Conservation (phyloP, 768 basidiomycete genomes). For the Mrakia frigida region DNA sequence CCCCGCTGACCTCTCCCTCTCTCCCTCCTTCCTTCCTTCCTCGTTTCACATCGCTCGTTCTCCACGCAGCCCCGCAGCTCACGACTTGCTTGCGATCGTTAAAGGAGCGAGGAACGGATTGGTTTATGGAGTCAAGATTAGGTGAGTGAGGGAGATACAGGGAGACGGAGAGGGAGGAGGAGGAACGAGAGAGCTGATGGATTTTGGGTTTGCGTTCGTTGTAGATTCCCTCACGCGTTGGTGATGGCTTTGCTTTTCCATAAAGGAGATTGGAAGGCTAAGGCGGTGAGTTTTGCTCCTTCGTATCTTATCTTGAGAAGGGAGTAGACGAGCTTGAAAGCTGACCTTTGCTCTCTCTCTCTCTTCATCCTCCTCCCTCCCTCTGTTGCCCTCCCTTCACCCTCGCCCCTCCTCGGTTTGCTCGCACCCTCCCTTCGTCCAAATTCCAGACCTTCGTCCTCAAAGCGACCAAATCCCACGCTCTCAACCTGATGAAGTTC, state of each 20-base stretch:
- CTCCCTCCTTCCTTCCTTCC: not conserved
- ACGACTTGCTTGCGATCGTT: slow-evolving; percentile 84
- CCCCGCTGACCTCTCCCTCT: not conserved
- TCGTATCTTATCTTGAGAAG: not conserved
- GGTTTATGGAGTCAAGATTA: slow-evolving; percentile 59
- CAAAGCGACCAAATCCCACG: slow-evolving; percentile 67
- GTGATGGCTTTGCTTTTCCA: slow-evolving; percentile 95
- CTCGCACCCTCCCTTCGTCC: not conserved
- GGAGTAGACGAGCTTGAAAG: slow-evolving; percentile 55
- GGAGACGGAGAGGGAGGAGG: not conserved
- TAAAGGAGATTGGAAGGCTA: slow-evolving; percentile 68
- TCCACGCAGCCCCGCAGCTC: slow-evolving; percentile 58
- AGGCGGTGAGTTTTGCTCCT: slow-evolving; percentile 33
- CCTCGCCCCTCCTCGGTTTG: no score
- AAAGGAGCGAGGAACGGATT: slow-evolving; percentile 65
- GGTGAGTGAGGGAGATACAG: not conserved
- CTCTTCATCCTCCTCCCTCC: slow-evolving; percentile 28
- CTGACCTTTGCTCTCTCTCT: slow-evolving; percentile 4
- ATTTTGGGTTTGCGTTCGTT: not conserved
- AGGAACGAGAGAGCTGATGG: not conserved
- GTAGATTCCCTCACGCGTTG: slow-evolving; percentile 85
- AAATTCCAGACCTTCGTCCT: slow-evolving; percentile 52
- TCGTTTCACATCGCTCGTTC: slow-evolving; percentile 38
- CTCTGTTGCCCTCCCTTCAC: slow-evolving; percentile 16
- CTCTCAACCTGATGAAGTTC: slow-evolving; percentile 77